These are phyloP conservation scores for Elsinoe arachidis DNA, from an alignment of 2,329 filamentous ascomycete genomes.

Conservation along the genomic window DNA sequence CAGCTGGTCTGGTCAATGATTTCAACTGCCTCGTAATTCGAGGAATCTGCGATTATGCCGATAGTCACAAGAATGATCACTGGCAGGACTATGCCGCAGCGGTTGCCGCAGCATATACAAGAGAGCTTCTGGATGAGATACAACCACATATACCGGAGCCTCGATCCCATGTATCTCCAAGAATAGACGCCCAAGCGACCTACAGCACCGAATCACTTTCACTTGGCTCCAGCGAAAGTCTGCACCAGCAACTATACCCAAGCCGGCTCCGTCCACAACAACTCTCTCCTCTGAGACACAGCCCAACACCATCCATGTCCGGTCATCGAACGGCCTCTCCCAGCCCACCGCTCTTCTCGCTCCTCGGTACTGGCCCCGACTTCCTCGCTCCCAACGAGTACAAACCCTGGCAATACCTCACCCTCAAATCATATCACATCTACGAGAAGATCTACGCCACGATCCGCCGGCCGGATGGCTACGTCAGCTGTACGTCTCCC, in stretches of 20 bases:
- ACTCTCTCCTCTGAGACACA: neutral
- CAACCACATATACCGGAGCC: neutral
- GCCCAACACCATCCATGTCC: neutral
- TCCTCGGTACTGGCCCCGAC: neutral
- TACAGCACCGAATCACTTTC: neutral
- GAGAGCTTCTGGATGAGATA: conserved; percentile 1
- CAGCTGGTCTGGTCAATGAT: conserved; percentile 9
- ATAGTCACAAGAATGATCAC: conserved; percentile 11
- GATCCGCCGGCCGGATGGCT: neutral
- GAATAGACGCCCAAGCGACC: neutral
- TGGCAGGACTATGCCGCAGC: conserved; percentile 14
- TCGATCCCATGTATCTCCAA: neutral
- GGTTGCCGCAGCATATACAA: conserved; percentile 17
- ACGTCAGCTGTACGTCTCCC: neutral
- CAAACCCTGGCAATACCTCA: conserved; percentile 4
- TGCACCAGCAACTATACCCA: neutral
- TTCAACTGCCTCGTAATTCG: conserved; percentile 11
- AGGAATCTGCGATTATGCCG: conserved; percentile 14
- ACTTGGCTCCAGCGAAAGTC: neutral
- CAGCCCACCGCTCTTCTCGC: neutral
- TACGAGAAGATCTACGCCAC: conserved; percentile 8
- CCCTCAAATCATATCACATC: neutral
- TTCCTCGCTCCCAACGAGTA: neutral
- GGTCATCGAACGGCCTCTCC: neutral
- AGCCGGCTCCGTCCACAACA: neutral